Evolutionary conservation across 106 monocot genomes (phyloP), one percentile per base, ranked within the genome.

Genomic region (Alisma plantagoaquatica): DNA sequence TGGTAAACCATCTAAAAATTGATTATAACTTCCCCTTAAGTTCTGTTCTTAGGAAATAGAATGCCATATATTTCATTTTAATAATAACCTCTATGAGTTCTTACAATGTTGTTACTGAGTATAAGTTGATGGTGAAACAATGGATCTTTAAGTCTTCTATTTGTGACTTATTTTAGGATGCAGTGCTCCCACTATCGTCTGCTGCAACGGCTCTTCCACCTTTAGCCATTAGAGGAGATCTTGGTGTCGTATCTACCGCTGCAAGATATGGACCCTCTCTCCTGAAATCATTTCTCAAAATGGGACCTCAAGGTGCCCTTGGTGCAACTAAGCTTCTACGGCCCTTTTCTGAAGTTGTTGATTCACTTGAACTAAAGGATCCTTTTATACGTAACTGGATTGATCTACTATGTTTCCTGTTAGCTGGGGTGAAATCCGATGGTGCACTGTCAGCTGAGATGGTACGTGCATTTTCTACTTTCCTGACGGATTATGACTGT

Each of bases 151-250:
- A n/a, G n/a, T n/a, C n/a, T n/a, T n/a, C n/a, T n/a, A n/a, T n/a
- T n/a, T n/a, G n/a, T n/a, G n/a, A n/a, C n/a, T 56, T 14, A 46
- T 46, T 46, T 19, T 60, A 92, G 92, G 79, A 83, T 69, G 82
- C 74, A 52, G 69, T 83, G 42, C 68, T 92, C 18, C 92, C 92
- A 25, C 45, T 92, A 50, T 92, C 92, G 51, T 68, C 76, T 53
- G 87, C 87, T 51, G 86, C 92, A 53, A 92, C 83, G 86, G 86
- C 86, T 45, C 62, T 92, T 32, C 92, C 92, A 1, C 92, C 92
- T 54, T 65, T 92, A 73, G 79, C 92, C 19, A 83, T 92, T 50
- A 62, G 92, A 62, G 87, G 92, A 16, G 92, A 92, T 72, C 61
- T 49, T 54, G 92, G 92, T n/a, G 73, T 87, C 64, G 46, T 92